Evolutionary conservation across 129 eudicot genomes (phyloP).

Genomic region (Tagetes erecta): DNA sequence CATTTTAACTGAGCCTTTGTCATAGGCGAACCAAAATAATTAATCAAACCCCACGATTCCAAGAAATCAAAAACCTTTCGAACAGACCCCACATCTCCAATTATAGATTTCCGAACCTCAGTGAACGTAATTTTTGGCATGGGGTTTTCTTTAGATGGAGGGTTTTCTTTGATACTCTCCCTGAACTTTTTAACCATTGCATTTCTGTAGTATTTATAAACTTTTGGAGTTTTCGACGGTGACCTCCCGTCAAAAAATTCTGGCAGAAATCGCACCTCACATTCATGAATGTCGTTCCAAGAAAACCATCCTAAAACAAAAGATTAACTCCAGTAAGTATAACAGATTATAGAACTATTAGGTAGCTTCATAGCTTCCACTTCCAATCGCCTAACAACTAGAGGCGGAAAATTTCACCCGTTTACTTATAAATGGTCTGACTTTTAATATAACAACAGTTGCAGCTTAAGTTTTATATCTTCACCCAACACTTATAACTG

Average conservation of each 20-base stretch:
- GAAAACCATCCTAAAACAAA: slow-evolving; percentile 74
- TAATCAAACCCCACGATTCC: slow-evolving; percentile 93
- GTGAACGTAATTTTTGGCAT: slow-evolving; percentile 69
- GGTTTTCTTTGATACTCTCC: slow-evolving; percentile 41
- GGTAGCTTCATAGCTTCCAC: slow-evolving; percentile 1
- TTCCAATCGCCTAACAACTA: not conserved
- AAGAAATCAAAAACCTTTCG: slow-evolving; percentile 76
- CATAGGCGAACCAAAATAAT: slow-evolving; percentile 57
- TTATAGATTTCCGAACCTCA: slow-evolving; percentile 57
- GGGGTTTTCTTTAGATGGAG: slow-evolving; percentile 53
- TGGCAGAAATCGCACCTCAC: slow-evolving; percentile 58
- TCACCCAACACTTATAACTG: slow-evolving; percentile 1
- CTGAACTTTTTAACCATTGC: slow-evolving; percentile 61
- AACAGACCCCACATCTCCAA: slow-evolving; percentile 88
- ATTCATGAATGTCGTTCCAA: slow-evolving; percentile 71
- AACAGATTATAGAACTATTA: not conserved
- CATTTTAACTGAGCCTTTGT: slow-evolving; percentile 51
- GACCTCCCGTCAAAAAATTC: slow-evolving; percentile 87
- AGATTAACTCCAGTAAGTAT: slow-evolving; percentile 16
- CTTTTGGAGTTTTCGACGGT: slow-evolving; percentile 63
- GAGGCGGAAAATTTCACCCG: not conserved
- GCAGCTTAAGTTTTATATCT: slow-evolving; percentile 6
- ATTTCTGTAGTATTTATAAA: slow-evolving; percentile 78
- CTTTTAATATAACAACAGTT: not conserved
- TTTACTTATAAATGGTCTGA: not conserved